Conservation (phyloP, 371 early-diverging fungal genomes). For the Circinella umbellata region DNA sequence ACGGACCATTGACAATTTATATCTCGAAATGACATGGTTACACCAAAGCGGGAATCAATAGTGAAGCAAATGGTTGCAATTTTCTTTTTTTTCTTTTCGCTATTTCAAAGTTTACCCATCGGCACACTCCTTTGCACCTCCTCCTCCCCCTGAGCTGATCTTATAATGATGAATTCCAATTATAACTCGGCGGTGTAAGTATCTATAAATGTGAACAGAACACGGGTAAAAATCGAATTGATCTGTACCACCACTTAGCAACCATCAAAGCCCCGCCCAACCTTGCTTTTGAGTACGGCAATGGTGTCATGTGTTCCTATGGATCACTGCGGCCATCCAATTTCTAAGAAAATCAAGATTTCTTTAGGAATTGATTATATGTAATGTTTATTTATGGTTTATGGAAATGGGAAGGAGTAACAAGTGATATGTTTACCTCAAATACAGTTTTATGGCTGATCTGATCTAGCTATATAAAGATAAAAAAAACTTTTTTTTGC, state of each 20-base stretch:
- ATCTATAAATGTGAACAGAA: conserved; percentile 9
- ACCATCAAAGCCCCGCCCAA: neutral
- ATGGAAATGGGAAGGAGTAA: no score
- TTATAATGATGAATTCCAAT: conserved; percentile 1
- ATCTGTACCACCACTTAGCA: neutral
- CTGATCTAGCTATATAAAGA: no score
- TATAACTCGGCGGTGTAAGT: conserved; percentile 1
- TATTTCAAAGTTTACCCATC: conserved; percentile 3
- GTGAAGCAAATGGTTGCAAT: conserved; percentile 4
- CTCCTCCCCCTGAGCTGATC: conserved; percentile 3
- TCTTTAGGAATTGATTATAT: neutral
- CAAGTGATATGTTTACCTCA: neutral
- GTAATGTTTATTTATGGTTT: neutral
- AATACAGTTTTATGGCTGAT: no score
- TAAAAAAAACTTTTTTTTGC: no score
- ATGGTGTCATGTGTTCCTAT: neutral
- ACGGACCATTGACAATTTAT: conserved; percentile 18
- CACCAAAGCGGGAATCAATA: conserved; percentile 14
- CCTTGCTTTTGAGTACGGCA: neutral
- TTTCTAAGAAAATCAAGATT: neutral
- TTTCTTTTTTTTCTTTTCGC: neutral
- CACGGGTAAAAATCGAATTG: conserved; percentile 7
- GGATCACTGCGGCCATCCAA: conserved; percentile 8
- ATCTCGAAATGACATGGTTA: conserved; percentile 16
- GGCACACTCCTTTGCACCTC: no score